Evolutionary conservation across 1,139 yeast species (phyloP), one percentile per base, ranked within the genome.

Genomic region (Lodderomyces pseudojiufengensis): DNA sequence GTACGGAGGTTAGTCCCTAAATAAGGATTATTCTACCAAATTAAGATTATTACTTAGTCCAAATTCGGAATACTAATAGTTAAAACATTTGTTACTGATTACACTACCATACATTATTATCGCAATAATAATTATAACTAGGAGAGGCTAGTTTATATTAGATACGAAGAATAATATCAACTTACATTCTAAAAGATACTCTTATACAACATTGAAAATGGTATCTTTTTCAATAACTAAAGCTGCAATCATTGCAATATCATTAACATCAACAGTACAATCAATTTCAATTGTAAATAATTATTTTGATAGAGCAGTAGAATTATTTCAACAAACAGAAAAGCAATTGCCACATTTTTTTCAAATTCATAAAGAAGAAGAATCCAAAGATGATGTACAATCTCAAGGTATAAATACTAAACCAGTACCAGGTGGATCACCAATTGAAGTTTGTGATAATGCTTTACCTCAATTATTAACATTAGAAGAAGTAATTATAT

Each of bases 361-460:
- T 20, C 15, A 30, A 22, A 25, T 26, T 23, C 24, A 9, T 7
- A 16, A 21, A 11, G 16, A 27, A 11, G 16, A 27, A 24, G 32
- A 22, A 14, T 32, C 22, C 22, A 22, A 32, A 24, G 23, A 23
- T 23, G 35, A 32, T 5, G 32, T 5, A 18, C 6, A 18, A 18
- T 18, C 20, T 18, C 20, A 18, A 18, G 20, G 20, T 20, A 43
- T 44, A 23, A 66, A 24, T 18, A 25, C 72, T 37, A 76, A 73
- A 49, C 94, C 95, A 6, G 79, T 92, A 23, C 95, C 96, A 1
- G 98, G 98, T 6, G 86, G 78, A 47, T 84, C 96, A 0, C 97
- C 97, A 7, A 70, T 92, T 32, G 65, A 72, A 38, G 72, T 78
- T 40, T 92, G 98, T 61, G 95, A 87, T 50, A 64, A 74, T 24